A percentile compares a stretch with the other conserved stretches of the same genome.
phyloP scores from a whole-genome alignment of 164 flowering plant genomes.

The Protea cynaroides region DNA sequence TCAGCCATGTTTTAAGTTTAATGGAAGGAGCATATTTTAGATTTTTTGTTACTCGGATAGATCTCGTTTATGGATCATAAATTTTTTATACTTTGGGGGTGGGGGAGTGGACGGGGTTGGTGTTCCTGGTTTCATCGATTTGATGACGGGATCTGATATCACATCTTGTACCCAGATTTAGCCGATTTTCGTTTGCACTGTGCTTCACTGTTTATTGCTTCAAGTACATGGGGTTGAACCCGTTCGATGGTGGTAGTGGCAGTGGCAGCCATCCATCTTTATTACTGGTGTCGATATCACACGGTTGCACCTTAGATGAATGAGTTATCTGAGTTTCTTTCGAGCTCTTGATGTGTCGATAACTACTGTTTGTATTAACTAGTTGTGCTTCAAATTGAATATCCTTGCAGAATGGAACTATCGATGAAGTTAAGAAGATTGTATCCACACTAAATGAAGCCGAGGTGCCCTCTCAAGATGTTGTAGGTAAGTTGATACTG shows the following conservation, averaged over 20 bases:
- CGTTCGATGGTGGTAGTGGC: neutral
- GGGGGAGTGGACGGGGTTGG: no score
- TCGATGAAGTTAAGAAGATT: slow-evolving; percentile 79
- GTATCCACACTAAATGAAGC: slow-evolving; percentile 55
- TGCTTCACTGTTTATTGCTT: neutral
- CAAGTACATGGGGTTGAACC: neutral
- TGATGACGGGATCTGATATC: neutral
- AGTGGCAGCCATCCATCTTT: neutral
- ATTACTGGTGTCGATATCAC: neutral
- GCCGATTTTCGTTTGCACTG: neutral
- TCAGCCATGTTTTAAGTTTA: neutral
- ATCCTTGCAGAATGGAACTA: slow-evolving; percentile 67
- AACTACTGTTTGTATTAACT: neutral
- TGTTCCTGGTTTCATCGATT: neutral
- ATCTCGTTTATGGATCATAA: neutral
- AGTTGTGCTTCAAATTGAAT: neutral
- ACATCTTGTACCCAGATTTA: neutral
- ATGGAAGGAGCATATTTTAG: no score
- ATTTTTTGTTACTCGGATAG: neutral
- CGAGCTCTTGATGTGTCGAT: neutral
- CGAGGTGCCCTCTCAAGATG: slow-evolving; percentile 70
- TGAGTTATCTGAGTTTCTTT: neutral
- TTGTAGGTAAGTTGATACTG: slow-evolving; percentile 53
- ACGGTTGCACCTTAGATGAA: neutral
- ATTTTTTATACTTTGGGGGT: neutral